Evolutionary conservation across 2,329 filamentous ascomycete genomes (phyloP).

Genomic region (Arthrobotrys pseudoclavata): DNA sequence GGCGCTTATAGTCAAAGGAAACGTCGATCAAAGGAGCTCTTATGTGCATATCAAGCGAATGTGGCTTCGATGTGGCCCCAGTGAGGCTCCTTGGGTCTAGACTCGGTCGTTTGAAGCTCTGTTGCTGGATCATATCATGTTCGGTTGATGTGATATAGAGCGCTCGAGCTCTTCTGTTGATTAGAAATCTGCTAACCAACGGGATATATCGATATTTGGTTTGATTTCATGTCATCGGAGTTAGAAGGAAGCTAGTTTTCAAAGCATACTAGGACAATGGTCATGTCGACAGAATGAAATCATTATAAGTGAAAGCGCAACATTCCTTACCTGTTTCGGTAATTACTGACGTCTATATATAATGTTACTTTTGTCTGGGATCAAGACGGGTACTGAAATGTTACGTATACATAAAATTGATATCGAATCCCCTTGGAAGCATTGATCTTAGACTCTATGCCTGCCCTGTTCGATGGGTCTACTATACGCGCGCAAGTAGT

Average conservation of each 20-base stretch:
- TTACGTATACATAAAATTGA: too few relatives aligned
- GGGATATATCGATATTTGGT: background rate
- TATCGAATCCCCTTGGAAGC: too few relatives aligned
- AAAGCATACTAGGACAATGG: too few relatives aligned
- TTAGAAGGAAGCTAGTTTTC: too few relatives aligned
- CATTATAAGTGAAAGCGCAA: too few relatives aligned
- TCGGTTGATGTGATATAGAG: background rate
- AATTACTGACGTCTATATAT: background rate
- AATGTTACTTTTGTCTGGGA: too few relatives aligned
- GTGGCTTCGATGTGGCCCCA: background rate
- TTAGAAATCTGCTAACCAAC: background rate
- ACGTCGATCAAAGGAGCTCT: constrained; percentile 1
- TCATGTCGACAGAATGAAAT: background rate
- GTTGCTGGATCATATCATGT: background rate
- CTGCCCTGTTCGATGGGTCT: too few relatives aligned
- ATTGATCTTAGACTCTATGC: too few relatives aligned
- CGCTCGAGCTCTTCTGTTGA: background rate
- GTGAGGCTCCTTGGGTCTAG: constrained; percentile 1
- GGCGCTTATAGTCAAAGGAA: background rate
- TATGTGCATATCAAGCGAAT: constrained; percentile 5
- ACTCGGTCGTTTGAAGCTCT: background rate
- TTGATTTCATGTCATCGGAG: background rate
- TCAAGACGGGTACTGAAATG: too few relatives aligned
- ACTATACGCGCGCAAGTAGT: too few relatives aligned
- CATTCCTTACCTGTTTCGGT: background rate